Percentiles rank a stretch among this genome's conserved stretches.
phyloP scores from a whole-genome alignment of 768 basidiomycete genomes.

The Candolleomyces efflorescens region DNA sequence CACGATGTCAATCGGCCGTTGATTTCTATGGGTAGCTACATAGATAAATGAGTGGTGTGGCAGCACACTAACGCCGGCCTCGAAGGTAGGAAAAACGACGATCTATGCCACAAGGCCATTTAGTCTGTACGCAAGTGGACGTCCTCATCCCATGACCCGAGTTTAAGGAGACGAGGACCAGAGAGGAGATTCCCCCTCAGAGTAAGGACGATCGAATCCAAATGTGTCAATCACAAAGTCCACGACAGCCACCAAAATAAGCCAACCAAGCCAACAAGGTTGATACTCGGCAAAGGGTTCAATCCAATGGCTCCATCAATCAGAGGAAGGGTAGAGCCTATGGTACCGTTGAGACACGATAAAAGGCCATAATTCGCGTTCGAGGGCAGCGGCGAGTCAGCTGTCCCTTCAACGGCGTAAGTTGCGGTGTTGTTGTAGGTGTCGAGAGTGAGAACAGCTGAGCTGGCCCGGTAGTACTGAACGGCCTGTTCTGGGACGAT shows the following conservation, averaged over 20 bases:
- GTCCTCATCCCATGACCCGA: too few species aligned
- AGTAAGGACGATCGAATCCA: too few species aligned
- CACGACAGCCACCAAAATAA: neutral
- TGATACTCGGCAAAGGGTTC: neutral
- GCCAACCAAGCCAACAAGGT: neutral
- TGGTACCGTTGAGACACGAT: conserved; percentile 17
- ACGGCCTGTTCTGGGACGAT: conserved; percentile 45
- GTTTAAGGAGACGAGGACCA: too few species aligned
- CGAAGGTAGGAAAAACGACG: too few species aligned
- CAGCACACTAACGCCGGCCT: too few species aligned
- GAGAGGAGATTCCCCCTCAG: too few species aligned
- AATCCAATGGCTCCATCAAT: conserved; percentile 11
- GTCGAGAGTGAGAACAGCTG: conserved; percentile 49
- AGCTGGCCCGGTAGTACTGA: conserved; percentile 59
- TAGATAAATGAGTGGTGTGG: too few species aligned
- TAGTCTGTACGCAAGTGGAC: too few species aligned
- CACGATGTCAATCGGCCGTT: neutral
- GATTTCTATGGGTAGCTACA: too few species aligned
- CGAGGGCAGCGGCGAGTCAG: conserved; percentile 12
- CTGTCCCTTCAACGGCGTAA: conserved; percentile 19
- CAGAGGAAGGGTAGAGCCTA: conserved; percentile 14
- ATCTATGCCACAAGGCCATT: too few species aligned
- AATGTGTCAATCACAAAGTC: neutral
- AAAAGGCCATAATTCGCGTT: conserved; percentile 11
- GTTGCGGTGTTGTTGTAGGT: conserved; percentile 58